Conservation (phyloP, 2,329 filamentous ascomycete species). For the Cordyceps cicadae region DNA sequence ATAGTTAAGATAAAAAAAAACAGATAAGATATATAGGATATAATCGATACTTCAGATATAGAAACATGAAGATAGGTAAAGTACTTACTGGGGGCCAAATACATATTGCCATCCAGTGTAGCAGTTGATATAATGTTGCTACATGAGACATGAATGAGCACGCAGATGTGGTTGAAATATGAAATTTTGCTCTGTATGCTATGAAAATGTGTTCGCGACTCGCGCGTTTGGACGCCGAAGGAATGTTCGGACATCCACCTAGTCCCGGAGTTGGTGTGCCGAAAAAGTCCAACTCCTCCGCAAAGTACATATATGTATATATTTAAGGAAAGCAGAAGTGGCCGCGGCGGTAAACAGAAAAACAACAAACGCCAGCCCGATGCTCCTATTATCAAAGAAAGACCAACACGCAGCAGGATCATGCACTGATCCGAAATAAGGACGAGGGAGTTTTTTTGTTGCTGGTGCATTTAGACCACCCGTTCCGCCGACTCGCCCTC, state of each 20-base stretch:
- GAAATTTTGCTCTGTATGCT: slow-evolving; percentile 9
- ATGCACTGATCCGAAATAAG: neutral
- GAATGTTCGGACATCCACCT: neutral
- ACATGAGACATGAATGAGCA: neutral
- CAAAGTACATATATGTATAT: neutral
- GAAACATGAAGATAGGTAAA: no score
- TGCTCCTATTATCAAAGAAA: neutral
- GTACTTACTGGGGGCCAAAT: no score
- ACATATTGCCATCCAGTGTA: no score
- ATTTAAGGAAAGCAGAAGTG: slow-evolving; percentile 5
- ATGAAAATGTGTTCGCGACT: slow-evolving; percentile 9
- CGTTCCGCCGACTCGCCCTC: slow-evolving; percentile 73
- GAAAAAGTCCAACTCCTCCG: slow-evolving; percentile 1
- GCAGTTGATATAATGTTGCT: neutral
- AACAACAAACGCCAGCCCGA: slow-evolving; percentile 5
- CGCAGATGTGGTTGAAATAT: neutral
- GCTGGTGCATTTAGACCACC: slow-evolving; percentile 47
- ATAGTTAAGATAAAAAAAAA: no score
- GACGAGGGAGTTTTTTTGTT: neutral
- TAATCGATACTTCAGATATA: no score
- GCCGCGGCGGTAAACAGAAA: neutral
- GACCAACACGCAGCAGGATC: slow-evolving; percentile 24
- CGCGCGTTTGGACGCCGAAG: neutral
- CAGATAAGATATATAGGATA: no score
- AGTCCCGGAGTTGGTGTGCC: neutral